Evolutionary conservation across 345 rosid species (phyloP).

Genomic region (Populus pruinosa): DNA sequence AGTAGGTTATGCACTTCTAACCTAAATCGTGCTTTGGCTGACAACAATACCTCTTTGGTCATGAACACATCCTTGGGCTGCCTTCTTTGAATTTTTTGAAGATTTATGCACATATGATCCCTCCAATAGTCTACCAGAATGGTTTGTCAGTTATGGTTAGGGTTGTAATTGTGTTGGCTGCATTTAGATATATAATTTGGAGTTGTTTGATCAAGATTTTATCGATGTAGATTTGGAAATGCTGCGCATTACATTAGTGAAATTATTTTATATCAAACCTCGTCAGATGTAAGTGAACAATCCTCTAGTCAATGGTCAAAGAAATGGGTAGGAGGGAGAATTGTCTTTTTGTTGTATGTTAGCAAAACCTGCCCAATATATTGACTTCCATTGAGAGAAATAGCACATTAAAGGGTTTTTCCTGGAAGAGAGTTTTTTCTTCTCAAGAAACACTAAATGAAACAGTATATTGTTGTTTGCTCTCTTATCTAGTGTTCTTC

Average conservation of each 20-base stretch:
- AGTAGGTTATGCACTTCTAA: not conserved
- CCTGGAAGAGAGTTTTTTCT: not conserved
- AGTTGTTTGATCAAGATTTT: not conserved
- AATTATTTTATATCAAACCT: not conserved
- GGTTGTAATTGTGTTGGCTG: not conserved
- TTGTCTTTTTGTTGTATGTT: not conserved
- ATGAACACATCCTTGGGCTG: not conserved
- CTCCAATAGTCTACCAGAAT: not conserved
- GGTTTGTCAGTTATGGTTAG: not conserved
- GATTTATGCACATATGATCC: not conserved
- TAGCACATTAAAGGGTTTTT: not conserved
- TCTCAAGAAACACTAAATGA: not conserved
- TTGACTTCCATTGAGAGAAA: not conserved
- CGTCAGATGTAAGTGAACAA: not conserved
- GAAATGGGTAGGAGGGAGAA: not conserved
- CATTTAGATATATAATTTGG: not conserved
- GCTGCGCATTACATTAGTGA: not conserved
- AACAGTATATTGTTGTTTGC: slow-evolving; percentile 4
- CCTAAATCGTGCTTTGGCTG: not conserved
- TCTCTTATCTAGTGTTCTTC: slow-evolving; percentile 5
- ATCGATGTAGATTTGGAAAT: not conserved
- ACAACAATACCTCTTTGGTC: not conserved
- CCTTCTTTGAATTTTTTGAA: not conserved
- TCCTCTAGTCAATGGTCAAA: not conserved
- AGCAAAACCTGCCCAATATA: not conserved